A percentile compares a stretch with the other conserved stretches of the same genome.
Evolutionary conservation across 768 basidiomycete genomes (phyloP).

Genomic region (Lentinula guzmanii): DNA sequence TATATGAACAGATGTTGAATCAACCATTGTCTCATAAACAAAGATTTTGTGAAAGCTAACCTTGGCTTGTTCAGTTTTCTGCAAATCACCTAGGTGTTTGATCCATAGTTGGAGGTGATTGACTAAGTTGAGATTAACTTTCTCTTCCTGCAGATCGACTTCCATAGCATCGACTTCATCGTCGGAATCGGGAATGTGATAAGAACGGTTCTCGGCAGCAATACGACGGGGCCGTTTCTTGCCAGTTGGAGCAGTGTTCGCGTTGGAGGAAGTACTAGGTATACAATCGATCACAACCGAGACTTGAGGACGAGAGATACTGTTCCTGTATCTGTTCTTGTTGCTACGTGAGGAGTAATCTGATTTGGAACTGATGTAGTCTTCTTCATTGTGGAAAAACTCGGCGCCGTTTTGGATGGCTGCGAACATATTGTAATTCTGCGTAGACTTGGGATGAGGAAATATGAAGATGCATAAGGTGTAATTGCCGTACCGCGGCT

Average conservation of each 20-base stretch:
- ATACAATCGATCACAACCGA: slow-evolving; percentile 13
- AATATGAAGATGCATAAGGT: background rate
- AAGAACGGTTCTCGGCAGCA: slow-evolving; percentile 41
- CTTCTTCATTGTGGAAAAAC: slow-evolving; percentile 66
- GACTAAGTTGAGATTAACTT: slow-evolving; percentile 30
- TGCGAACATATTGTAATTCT: slow-evolving; percentile 52
- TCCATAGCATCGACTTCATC: slow-evolving; percentile 45
- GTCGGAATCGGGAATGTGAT: slow-evolving; percentile 65
- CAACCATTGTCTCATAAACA: background rate
- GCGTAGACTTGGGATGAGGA: background rate
- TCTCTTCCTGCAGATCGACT: slow-evolving; percentile 21
- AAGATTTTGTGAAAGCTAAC: slow-evolving; percentile 23
- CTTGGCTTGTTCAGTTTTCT: slow-evolving; percentile 67
- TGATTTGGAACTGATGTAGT: slow-evolving; percentile 43
- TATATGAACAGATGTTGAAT: slow-evolving; percentile 19
- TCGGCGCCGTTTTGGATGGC: slow-evolving; percentile 61
- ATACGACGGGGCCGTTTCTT: slow-evolving; percentile 58
- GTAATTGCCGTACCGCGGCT: slow-evolving; percentile 41
- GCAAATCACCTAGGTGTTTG: slow-evolving; percentile 51
- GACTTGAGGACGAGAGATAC: slow-evolving; percentile 22
- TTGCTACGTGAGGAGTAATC: background rate
- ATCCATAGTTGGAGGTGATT: slow-evolving; percentile 59
- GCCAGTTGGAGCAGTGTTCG: slow-evolving; percentile 16
- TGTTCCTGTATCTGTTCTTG: slow-evolving; percentile 35
- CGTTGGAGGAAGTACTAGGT: slow-evolving; percentile 15